These are phyloP conservation scores for Papiliotrema laurentii DNA, from an alignment of 1,284 basidiomycete species.

Conservation along the genomic window DNA sequence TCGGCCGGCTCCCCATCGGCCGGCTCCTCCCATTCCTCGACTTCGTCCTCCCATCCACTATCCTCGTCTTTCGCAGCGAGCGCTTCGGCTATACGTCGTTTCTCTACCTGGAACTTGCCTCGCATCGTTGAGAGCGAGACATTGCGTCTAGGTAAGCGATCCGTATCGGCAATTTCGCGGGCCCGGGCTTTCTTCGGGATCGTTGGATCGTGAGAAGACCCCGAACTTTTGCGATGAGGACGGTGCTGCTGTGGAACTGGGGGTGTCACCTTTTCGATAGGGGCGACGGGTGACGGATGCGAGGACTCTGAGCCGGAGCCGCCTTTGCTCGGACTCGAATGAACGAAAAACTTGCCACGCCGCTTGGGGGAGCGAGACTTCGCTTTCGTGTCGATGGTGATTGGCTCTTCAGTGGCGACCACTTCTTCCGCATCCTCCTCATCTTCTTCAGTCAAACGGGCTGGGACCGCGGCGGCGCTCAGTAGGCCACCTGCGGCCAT, in stretches of 20 bases:
- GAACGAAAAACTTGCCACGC: slow-evolving; percentile 28
- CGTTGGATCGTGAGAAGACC: no score
- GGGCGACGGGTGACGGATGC: slow-evolving; percentile 18
- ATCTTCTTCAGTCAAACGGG: slow-evolving; percentile 9
- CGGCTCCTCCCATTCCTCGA: slow-evolving; percentile 1
- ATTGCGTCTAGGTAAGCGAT: slow-evolving; percentile 18
- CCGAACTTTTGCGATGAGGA: slow-evolving; percentile 6
- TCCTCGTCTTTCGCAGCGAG: slow-evolving; percentile 25
- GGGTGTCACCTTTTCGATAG: background rate
- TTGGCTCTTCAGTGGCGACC: background rate
- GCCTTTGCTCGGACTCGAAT: slow-evolving; percentile 27
- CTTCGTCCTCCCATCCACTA: slow-evolving; percentile 29
- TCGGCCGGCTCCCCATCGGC: slow-evolving; percentile 10
- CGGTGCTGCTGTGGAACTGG: no score
- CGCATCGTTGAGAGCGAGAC: slow-evolving; percentile 42
- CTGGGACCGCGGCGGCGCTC: slow-evolving; percentile 10
- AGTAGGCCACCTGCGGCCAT: slow-evolving; percentile 17
- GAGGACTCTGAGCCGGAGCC: slow-evolving; percentile 35
- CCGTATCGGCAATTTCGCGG: background rate
- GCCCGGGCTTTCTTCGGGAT: slow-evolving; percentile 6
- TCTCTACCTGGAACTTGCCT: slow-evolving; percentile 37
- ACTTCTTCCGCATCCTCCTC: slow-evolving; percentile 1
- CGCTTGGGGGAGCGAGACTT: slow-evolving; percentile 13
- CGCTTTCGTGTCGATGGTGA: no score
- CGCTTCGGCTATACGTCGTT: slow-evolving; percentile 33